Evolutionary conservation across 257 asterid species (phyloP).

Genomic region (Knoxia roxburghii): DNA sequence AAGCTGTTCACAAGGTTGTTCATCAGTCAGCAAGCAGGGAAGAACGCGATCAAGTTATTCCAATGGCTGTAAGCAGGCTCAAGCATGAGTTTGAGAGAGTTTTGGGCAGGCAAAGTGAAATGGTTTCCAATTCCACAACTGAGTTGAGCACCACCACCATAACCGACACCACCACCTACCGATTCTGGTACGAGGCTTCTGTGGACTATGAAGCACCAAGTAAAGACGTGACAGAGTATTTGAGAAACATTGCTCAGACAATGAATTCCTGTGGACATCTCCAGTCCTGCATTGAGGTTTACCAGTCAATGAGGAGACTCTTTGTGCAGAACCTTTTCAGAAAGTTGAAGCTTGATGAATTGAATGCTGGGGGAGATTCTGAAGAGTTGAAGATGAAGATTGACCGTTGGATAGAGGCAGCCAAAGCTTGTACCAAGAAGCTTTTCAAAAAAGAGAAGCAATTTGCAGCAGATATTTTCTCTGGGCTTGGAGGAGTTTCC

Average conservation of each 20-base stretch:
- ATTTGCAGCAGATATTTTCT: conserved; percentile 62
- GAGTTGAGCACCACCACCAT: conserved; percentile 18
- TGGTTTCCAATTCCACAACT: conserved; percentile 6
- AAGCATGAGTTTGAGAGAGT: conserved; percentile 14
- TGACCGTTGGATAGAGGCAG: conserved; percentile 74
- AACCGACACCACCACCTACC: conserved; percentile 18
- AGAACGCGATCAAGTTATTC: conserved; percentile 11
- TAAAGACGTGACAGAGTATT: conserved; percentile 21
- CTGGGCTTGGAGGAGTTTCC: conserved; percentile 35
- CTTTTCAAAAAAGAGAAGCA: conserved; percentile 68
- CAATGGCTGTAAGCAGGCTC: conserved; percentile 16
- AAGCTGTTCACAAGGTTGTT: conserved; percentile 27
- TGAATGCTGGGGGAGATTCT: conserved; percentile 47
- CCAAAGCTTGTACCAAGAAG: conserved; percentile 53
- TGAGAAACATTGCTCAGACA: conserved; percentile 62
- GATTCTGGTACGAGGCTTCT: conserved; percentile 17
- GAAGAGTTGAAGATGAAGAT: conserved; percentile 66
- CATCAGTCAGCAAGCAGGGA: conserved; percentile 12
- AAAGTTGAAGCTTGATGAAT: conserved; percentile 46
- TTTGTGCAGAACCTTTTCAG: conserved; percentile 12
- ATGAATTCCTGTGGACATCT: conserved; percentile 56
- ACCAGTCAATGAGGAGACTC: conserved; percentile 33
- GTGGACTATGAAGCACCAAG: conserved; percentile 13
- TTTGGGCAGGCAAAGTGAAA: conserved; percentile 14
- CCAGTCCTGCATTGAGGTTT: conserved; percentile 67